Base-by-base conservation (phyloP, 1,284 basidiomycete genomes). In the Xanthoconium separans region DNA sequence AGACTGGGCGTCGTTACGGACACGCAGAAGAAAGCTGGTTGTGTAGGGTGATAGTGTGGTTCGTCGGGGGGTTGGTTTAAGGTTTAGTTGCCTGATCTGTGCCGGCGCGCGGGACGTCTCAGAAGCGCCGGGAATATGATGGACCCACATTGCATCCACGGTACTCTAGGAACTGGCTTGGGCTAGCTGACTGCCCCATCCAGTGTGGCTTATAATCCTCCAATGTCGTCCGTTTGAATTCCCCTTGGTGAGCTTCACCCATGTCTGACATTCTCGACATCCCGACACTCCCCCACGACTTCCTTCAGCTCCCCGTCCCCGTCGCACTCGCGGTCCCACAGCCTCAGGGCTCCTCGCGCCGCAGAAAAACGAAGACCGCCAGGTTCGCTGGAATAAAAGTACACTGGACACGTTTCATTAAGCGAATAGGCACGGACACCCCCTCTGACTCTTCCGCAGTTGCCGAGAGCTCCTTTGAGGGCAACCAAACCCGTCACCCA, bases 331-430 rank as follows among this genome's bases (percentile, higher is more conserved):
- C 60, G 4, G 53, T 48, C 9, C 44, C 57, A 7, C 33, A 37
- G 13, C 48, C 24, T 20, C 41, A 51, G 5, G 30, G 29, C 36
- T n/a, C 62, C 12, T 49, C 41, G 33, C 55, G 53, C 37, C 55
- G 51, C 49, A 67, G 49, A 51, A 63, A 58, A 42, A 65, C 64
- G 58, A 75, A 71, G 62, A 68, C 61, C 36, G 66, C 74, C 20
- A 65, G 76, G 51, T 66, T 79, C 40, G 65, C 70, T 44, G 61
- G 59, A 29, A 59, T 81, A 41, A 71, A 67, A 44, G 70, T 74
- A 8, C 73, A 74, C 40, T 81, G 74, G 75, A 72, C 73, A 2
- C 71, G 71, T 33, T 71, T 81, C 62, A 65, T 71, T 50, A 74
- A 73, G 57, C 75, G 73, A 48, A 65, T 81, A 33, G 73, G 75